These are phyloP conservation scores for Ehretia macrophylla DNA, from an alignment of 257 asterid species.

Conservation along the genomic window DNA sequence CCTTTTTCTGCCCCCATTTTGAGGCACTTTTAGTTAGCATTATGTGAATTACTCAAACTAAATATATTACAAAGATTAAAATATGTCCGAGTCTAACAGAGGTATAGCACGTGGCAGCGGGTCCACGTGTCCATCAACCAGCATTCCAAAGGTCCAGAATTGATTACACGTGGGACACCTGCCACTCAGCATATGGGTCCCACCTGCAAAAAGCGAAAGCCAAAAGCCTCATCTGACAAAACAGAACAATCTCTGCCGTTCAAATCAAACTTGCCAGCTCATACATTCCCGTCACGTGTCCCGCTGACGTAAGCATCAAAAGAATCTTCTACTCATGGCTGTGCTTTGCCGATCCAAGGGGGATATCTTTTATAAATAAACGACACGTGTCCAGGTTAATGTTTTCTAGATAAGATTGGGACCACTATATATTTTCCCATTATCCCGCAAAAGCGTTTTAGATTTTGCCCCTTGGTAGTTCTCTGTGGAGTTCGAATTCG, in stretches of 20 bases:
- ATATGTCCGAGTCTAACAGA: too few species aligned
- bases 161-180: slow-evolving; percentile 2
- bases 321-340: slow-evolving; percentile 44
- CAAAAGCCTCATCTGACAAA: slow-evolving; percentile 11
- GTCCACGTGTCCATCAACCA: slow-evolving; percentile 21
- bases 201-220: slow-evolving; percentile 20
- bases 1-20: too few species aligned
- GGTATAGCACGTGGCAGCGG: background rate
- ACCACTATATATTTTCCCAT: background rate
- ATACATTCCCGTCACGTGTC: slow-evolving; percentile 27
- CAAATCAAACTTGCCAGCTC: slow-evolving; percentile 16
- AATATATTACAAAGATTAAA: too few species aligned
- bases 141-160: background rate
- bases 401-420: slow-evolving; percentile 30
- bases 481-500: too few species aligned
- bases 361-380: background rate
- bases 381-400: slow-evolving; percentile 19
- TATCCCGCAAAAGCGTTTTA: background rate
- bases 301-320: background rate
- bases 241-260: slow-evolving; percentile 15
- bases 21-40: too few species aligned
- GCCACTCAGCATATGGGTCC: slow-evolving; percentile 39
- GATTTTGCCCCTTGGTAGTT: too few species aligned
- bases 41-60: too few species aligned
- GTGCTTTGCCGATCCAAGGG: slow-evolving; percentile 18